A percentile compares a stretch with the other conserved stretches of the same genome.
Evolutionary conservation across 805 yeast species (phyloP).

Genomic region (Candida pseudoglaebosa): DNA sequence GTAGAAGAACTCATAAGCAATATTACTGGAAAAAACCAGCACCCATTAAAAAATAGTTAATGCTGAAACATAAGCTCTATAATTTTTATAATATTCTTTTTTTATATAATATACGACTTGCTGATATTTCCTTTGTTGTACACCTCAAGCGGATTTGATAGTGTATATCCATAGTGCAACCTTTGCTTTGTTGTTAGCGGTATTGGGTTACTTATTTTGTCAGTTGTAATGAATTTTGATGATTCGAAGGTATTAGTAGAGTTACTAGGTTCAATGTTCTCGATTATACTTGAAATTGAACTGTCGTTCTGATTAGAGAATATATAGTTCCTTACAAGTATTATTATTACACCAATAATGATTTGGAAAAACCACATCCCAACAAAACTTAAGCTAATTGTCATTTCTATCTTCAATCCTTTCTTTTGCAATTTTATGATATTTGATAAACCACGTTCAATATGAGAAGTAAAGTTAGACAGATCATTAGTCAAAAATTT

Average conservation of each 20-base stretch:
- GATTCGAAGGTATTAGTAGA: not conserved
- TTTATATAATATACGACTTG: not conserved
- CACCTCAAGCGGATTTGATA: slow-evolving; percentile 12
- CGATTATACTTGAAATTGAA: not conserved
- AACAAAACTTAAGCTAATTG: slow-evolving; percentile 42
- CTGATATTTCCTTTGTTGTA: not conserved
- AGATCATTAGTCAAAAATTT: slow-evolving; percentile 3
- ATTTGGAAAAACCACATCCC: slow-evolving; percentile 48
- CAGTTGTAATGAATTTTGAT: not conserved
- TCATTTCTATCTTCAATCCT: slow-evolving; percentile 42
- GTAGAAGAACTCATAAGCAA: slow-evolving; percentile 92
- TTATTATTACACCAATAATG: slow-evolving; percentile 28
- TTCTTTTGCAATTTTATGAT: slow-evolving; percentile 30
- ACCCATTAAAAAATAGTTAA: slow-evolving; percentile 32
- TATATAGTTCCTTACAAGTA: not conserved
- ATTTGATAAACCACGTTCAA: slow-evolving; percentile 17
- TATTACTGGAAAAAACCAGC: slow-evolving; percentile 69
- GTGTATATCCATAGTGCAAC: slow-evolving; percentile 24
- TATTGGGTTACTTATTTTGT: slow-evolving; percentile 22
- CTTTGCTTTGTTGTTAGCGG: slow-evolving; percentile 23
- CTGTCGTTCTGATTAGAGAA: not conserved
- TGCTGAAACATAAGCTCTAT: not conserved
- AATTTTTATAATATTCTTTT: not conserved
- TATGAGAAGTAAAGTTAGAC: slow-evolving; percentile 6
- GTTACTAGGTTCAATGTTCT: not conserved